Conservation (phyloP, 441 rosid species). For the Bocquillonia castaneifolia region DNA sequence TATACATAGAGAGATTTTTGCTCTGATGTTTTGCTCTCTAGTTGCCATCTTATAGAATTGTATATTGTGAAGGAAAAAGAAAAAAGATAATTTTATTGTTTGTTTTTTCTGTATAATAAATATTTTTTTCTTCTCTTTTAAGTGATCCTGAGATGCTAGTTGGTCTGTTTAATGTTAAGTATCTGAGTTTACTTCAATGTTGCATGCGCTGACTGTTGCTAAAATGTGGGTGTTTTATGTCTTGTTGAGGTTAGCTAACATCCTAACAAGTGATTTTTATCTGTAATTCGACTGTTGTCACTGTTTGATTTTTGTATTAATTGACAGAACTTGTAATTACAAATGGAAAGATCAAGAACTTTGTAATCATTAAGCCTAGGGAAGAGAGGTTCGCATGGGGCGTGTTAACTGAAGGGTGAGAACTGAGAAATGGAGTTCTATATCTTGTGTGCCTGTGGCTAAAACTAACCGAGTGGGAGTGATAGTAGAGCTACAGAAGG, state of each 20-base stretch:
- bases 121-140: too few species aligned
- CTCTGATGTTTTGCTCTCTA: not conserved
- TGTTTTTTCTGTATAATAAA: too few species aligned
- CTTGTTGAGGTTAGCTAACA: not conserved
- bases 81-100: too few species aligned
- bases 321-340: too few species aligned
- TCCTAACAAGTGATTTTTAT: not conserved
- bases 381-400: not conserved
- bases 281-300: not conserved
- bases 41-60: not conserved
- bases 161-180: not conserved
- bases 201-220: too few species aligned
- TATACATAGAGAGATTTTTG: not conserved
- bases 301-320: too few species aligned
- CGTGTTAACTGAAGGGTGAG: too few species aligned
- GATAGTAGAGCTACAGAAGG: not conserved
- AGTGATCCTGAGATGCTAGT: not conserved
- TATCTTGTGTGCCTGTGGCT: not conserved
- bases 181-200: too few species aligned
- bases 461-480: not conserved
- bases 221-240: not conserved
- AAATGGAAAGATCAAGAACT: too few species aligned
- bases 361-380: not conserved
- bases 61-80: not conserved
- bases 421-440: not conserved